A percentile compares a stretch with the other conserved stretches of the same genome.
phyloP scores from a whole-genome alignment of 1,139 yeast genomes.

The Yamadazyma buinensis region DNA sequence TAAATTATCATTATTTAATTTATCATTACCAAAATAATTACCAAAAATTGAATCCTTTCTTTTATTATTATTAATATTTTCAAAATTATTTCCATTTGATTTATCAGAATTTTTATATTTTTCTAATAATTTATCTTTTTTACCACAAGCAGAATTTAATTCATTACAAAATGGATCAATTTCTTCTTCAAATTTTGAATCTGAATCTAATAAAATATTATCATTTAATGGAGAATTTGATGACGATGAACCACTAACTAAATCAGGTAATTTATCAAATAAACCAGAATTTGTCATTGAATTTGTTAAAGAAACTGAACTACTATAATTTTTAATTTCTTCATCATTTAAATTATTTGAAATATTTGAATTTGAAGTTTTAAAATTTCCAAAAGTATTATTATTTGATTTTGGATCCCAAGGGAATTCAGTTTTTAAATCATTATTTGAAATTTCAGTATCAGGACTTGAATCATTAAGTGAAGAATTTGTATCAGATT shows the following conservation, averaged over 20 bases:
- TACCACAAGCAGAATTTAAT: constrained; percentile 81
- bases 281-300: too few species aligned
- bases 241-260: constrained; percentile 32
- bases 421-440: constrained; percentile 28
- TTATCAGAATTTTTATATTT: constrained; percentile 26
- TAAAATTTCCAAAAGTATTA: constrained; percentile 15
- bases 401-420: constrained; percentile 23
- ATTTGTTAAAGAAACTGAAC: constrained; percentile 3
- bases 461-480: constrained; percentile 20
- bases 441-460: constrained; percentile 16
- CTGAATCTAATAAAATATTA: constrained; percentile 22
- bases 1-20: constrained; percentile 4
- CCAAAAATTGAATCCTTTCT: constrained; percentile 6
- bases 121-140: constrained; percentile 67
- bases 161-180: constrained; percentile 68
- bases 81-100: too few species aligned
- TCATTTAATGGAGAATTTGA: constrained; percentile 42
- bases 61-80: neutral
- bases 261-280: constrained; percentile 27
- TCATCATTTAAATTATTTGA: constrained; percentile 2
- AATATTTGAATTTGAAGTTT: neutral
- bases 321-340: neutral
- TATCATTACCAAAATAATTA: constrained; percentile 6
- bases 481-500: constrained; percentile 14
- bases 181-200: constrained; percentile 37